Conservation (phyloP, 352 stramenopile species). For the Globisporangium nunn region DNA sequence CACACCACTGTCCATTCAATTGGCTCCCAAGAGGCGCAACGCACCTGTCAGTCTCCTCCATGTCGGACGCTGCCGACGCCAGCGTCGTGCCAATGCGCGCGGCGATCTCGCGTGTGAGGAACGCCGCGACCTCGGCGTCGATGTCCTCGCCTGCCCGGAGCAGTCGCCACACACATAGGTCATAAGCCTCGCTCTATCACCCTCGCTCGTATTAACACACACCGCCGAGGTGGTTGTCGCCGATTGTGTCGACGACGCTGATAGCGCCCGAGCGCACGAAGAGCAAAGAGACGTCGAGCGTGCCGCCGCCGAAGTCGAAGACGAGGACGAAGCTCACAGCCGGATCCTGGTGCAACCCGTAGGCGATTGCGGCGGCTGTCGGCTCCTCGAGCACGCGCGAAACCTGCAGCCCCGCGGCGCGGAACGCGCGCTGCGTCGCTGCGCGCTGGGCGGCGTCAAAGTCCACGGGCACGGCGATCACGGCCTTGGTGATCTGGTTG, state of each 20-base stretch:
- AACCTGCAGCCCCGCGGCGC: constrained; percentile 90
- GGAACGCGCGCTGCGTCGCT: constrained; percentile 72
- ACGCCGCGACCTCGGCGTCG: constrained; percentile 86
- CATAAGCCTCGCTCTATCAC: not conserved
- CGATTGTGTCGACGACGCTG: constrained; percentile 92
- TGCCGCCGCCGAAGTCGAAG: constrained; percentile 96
- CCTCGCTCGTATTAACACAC: not conserved
- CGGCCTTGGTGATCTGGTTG: constrained; percentile 66
- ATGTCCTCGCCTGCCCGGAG: constrained; percentile 87
- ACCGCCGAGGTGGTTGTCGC: constrained; percentile 93
- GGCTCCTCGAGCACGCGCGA: constrained; percentile 97
- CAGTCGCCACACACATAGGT: not conserved
- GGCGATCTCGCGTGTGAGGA: constrained; percentile 83
- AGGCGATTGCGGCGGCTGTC: constrained; percentile 96
- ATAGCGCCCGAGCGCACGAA: constrained; percentile 90
- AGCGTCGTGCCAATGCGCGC: constrained; percentile 22
- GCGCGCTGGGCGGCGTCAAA: constrained; percentile 87
- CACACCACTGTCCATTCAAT: not conserved
- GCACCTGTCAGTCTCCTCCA: constrained; percentile 14
- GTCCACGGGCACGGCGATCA: constrained; percentile 89
- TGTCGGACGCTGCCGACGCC: constrained; percentile 18
- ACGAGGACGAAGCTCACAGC: constrained; percentile 94
- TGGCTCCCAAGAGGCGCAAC: not conserved
- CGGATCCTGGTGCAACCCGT: constrained; percentile 92
- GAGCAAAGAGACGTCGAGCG: constrained; percentile 94